A percentile compares a stretch with the other conserved stretches of the same genome.
phyloP scores from a whole-genome alignment of 2,329 filamentous ascomycete genomes.

The Huntiella moniliformis region DNA sequence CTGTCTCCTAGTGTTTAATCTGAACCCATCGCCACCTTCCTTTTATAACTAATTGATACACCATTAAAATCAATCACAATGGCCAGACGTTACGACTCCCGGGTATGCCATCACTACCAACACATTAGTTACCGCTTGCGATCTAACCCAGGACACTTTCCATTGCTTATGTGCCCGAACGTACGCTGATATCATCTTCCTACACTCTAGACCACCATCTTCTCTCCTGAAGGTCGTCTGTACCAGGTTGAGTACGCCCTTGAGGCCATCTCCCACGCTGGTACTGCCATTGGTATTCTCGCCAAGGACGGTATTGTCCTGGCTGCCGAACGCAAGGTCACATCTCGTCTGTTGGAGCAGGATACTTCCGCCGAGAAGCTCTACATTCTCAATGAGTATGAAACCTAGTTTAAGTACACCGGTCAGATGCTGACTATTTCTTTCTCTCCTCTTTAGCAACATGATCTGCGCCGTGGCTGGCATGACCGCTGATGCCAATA shows the following conservation, averaged over 20 bases:
- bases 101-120: conserved; percentile 37
- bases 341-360: conserved; percentile 96
- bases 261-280: conserved; percentile 95
- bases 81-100: conserved; percentile 94
- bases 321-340: conserved; percentile 95
- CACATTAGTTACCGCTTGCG: no score
- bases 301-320: conserved; percentile 97
- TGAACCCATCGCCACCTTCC: not conserved
- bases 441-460: conserved; percentile 42
- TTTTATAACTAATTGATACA: not conserved
- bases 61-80: conserved; percentile 30
- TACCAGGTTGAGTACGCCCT: conserved; percentile 99
- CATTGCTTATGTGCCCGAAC: not conserved
- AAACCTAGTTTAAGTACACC: conserved; percentile 8
- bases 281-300: conserved; percentile 88
- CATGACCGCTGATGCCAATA: conserved; percentile 99
- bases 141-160: no score
- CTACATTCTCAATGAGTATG: conserved; percentile 95
- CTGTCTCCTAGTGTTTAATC: not conserved
- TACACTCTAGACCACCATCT: conserved; percentile 72
- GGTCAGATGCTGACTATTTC: not conserved
- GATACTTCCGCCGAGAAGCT: conserved; percentile 99
- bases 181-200: not conserved
- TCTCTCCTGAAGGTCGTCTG: conserved; percentile 93
- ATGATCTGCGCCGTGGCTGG: conserved; percentile 99